Evolutionary conservation across 2,329 filamentous ascomycete genomes (phyloP).

Genomic region (Aspergillus puulaauensis): DNA sequence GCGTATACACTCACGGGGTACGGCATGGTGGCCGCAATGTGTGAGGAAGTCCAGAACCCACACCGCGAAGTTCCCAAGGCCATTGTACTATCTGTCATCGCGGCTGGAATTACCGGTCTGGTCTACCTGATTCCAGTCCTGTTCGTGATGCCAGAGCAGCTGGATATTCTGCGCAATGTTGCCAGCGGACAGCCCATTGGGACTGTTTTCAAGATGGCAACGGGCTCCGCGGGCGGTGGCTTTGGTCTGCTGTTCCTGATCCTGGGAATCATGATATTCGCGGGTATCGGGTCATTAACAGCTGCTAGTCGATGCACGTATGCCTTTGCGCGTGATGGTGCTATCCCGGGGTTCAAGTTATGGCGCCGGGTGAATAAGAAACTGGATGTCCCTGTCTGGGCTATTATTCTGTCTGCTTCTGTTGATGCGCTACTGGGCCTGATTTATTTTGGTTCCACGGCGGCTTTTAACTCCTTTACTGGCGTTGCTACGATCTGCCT

Average conservation of each 20-base stretch:
- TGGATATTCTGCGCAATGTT: slow-evolving; percentile 62
- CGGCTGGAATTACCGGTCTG: slow-evolving; percentile 64
- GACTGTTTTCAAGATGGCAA: slow-evolving; percentile 71
- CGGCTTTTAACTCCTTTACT: slow-evolving; percentile 77
- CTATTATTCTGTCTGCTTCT: slow-evolving; percentile 64
- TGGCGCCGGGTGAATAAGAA: slow-evolving; percentile 66
- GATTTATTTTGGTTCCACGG: slow-evolving; percentile 76
- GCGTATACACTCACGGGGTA: slow-evolving; percentile 55
- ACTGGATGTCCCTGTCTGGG: slow-evolving; percentile 69
- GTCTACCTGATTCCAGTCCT: slow-evolving; percentile 71
- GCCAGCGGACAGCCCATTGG: slow-evolving; percentile 75
- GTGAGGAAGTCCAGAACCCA: slow-evolving; percentile 69
- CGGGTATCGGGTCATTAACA: slow-evolving; percentile 71
- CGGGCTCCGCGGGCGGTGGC: slow-evolving; percentile 69
- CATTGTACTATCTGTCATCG: slow-evolving; percentile 68
- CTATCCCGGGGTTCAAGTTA: slow-evolving; percentile 66
- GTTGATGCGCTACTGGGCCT: slow-evolving; percentile 71
- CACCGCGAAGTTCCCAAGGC: slow-evolving; percentile 69
- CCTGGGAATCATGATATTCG: slow-evolving; percentile 74
- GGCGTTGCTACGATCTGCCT: slow-evolving; percentile 78
- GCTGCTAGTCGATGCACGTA: slow-evolving; percentile 74
- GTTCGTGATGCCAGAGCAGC: slow-evolving; percentile 67
- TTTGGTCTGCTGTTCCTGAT: slow-evolving; percentile 75
- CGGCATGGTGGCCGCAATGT: slow-evolving; percentile 71
- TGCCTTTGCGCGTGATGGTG: slow-evolving; percentile 73